phyloP scores from a whole-genome alignment of 192 early-diverging fungal species.

The Coemansia pectinata region DNA sequence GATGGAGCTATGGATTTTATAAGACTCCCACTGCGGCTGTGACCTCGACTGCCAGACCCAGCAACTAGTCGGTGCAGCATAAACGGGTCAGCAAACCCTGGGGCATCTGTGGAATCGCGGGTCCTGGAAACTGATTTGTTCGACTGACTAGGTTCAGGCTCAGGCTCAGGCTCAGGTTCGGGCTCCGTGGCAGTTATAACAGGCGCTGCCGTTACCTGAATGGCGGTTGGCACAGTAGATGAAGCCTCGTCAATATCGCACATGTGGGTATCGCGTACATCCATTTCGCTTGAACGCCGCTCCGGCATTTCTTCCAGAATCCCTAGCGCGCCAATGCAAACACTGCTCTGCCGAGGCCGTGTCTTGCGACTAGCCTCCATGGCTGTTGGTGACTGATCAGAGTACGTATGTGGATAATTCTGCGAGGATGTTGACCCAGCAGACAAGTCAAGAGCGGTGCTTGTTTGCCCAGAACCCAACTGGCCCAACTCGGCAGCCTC shows the following conservation, averaged over 20 bases:
- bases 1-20: constrained; percentile 14
- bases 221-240: constrained; percentile 5
- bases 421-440: neutral
- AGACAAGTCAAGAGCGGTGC: neutral
- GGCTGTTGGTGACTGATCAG: neutral
- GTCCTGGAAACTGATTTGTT: neutral
- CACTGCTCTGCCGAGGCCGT: constrained; percentile 28
- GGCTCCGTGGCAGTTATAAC: neutral
- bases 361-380: neutral
- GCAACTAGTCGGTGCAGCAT: constrained; percentile 10
- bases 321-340: constrained; percentile 26
- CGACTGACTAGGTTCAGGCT: neutral
- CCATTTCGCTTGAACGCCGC: constrained; percentile 20
- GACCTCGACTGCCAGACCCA: constrained; percentile 18
- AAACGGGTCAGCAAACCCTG: constrained; percentile 11
- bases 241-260: constrained; percentile 12
- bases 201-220: neutral
- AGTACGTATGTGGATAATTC: neutral
- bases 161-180: neutral
- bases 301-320: constrained; percentile 25
- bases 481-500: constrained; percentile 6
- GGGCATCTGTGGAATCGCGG: neutral
- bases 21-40: constrained; percentile 30
- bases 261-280: neutral
- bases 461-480: neutral